Conservation (phyloP, 305 asterid genomes). For the Solanum hybrid region DNA sequence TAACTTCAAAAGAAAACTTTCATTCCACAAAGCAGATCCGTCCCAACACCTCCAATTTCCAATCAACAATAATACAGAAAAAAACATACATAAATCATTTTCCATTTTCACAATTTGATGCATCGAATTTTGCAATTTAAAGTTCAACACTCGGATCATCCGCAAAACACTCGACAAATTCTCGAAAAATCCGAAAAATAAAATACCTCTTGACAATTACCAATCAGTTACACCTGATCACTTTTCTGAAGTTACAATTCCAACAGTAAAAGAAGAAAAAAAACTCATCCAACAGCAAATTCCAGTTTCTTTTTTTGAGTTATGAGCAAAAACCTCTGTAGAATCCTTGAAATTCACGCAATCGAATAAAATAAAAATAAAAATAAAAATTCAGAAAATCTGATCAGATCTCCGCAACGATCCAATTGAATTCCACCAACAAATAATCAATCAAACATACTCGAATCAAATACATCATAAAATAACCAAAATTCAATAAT, state of each 20-base stretch:
- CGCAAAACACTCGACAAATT: background rate
- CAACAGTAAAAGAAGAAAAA: background rate
- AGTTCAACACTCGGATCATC: background rate
- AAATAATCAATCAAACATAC: background rate
- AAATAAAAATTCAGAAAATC: background rate
- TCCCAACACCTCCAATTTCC: background rate
- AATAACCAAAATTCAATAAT: background rate
- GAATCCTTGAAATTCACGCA: conserved; percentile 4
- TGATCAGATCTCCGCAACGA: conserved; percentile 37
- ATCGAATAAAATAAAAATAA: background rate
- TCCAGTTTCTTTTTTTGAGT: background rate
- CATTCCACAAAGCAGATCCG: background rate
- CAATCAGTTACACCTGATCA: background rate
- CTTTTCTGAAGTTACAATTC: background rate
- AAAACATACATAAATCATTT: background rate
- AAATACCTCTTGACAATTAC: background rate
- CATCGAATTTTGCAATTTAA: background rate
- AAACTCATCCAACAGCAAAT: background rate
- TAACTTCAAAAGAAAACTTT: background rate
- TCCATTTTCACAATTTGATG: background rate
- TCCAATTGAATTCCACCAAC: conserved; percentile 18
- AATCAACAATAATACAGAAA: background rate
- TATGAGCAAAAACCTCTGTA: background rate
- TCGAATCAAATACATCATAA: conserved; percentile 4
- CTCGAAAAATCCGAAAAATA: background rate